phyloP scores from a whole-genome alignment of 1,284 basidiomycete species.

The Mycosarcoma mackinlayi region DNA sequence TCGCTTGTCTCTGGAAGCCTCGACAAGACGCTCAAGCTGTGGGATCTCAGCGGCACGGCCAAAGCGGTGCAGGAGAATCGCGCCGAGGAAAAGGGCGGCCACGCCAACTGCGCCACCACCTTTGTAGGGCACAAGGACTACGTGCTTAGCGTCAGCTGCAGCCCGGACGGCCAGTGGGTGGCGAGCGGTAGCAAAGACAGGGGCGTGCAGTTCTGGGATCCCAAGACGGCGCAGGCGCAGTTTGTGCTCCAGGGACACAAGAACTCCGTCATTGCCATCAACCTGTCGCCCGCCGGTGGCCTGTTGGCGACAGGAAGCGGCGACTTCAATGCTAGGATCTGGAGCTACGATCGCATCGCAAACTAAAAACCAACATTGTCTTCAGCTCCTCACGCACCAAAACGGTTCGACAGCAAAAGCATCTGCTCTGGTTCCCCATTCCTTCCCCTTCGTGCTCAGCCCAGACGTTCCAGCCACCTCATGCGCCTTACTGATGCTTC shows the following conservation, averaged over 20 bases:
- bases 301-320: constrained; percentile 86
- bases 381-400: too few species aligned
- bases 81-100: constrained; percentile 58
- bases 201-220: constrained; percentile 81
- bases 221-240: constrained; percentile 78
- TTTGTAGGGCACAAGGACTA: constrained; percentile 89
- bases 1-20: constrained; percentile 82
- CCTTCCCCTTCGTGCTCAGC: too few species aligned
- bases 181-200: constrained; percentile 91
- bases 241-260: constrained; percentile 89
- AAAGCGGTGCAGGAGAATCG: constrained; percentile 57
- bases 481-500: too few species aligned
- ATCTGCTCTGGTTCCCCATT: too few species aligned
- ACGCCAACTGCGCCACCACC: constrained; percentile 77
- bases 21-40: constrained; percentile 87
- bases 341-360: constrained; percentile 59
- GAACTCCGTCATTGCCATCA: constrained; percentile 89
- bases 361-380: constrained; percentile 28
- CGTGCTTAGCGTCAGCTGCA: constrained; percentile 81
- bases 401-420: too few species aligned
- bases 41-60: constrained; percentile 77
- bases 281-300: constrained; percentile 79
- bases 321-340: constrained; percentile 75
- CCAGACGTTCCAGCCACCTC: too few species aligned
- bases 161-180: constrained; percentile 86